Evolutionary conservation across 805 yeast genomes (phyloP).

Genomic region (Candida easanensis): DNA sequence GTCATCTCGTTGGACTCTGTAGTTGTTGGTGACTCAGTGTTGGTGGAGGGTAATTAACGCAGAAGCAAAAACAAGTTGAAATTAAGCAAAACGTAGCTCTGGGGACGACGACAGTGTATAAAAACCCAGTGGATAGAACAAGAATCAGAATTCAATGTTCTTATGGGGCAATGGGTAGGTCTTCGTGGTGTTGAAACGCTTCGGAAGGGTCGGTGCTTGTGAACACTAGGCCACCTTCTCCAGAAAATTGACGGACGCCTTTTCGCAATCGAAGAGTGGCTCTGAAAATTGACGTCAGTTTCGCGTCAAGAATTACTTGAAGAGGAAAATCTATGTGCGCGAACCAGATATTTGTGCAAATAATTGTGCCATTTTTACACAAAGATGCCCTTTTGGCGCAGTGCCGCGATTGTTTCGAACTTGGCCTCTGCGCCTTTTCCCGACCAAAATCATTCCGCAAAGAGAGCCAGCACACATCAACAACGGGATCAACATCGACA

Average conservation of each 20-base stretch:
- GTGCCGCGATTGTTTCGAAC: not conserved
- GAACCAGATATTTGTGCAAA: not conserved
- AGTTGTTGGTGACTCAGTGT: not conserved
- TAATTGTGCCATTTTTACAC: not conserved
- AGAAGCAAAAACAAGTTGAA: not conserved
- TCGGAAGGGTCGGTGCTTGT: not conserved
- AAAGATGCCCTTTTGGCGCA: not conserved
- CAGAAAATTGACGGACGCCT: conserved; percentile 3
- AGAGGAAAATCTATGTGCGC: not conserved
- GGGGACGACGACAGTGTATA: no score
- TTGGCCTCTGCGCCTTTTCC: not conserved
- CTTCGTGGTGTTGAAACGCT: not conserved
- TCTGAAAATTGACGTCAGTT: conserved; percentile 2
- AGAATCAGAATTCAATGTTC: no score
- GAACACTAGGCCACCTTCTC: conserved; percentile 1
- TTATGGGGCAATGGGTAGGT: no score
- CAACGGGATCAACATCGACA: no score
- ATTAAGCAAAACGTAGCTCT: no score
- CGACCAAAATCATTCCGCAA: not conserved
- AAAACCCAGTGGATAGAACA: no score
- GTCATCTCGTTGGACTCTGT: conserved; percentile 12
- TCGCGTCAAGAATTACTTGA: not conserved
- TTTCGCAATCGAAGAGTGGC: not conserved
- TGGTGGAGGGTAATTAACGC: not conserved
- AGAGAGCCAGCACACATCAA: no score